A percentile compares a stretch with the other conserved stretches of the same genome.
Conservation (phyloP, 2,329 filamentous ascomycete genomes). For the Claviceps capensis region DNA sequence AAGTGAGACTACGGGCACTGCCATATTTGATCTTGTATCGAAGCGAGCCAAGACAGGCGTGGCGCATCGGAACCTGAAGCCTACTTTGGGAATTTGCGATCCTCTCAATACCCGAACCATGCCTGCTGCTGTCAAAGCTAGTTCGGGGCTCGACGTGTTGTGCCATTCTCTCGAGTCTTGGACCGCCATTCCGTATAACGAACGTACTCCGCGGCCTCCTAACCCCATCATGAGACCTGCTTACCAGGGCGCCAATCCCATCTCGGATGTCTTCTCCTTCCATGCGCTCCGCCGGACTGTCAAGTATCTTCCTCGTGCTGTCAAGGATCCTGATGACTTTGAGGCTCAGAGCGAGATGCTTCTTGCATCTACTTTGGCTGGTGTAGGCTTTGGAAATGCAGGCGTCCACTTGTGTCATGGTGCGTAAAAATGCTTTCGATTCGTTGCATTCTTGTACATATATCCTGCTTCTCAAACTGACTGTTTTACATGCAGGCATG, state of each 20-base stretch:
- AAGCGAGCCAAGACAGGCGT: constrained; percentile 92
- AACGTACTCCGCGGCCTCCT: constrained; percentile 67
- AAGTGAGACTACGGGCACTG: constrained; percentile 91
- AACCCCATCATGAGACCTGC: constrained; percentile 88
- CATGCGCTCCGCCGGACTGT: constrained; percentile 71
- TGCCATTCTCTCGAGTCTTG: constrained; percentile 94
- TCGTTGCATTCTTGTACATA: neutral
- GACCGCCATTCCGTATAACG: constrained; percentile 91
- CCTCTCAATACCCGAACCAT: constrained; percentile 90
- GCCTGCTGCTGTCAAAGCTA: constrained; percentile 85
- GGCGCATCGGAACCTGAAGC: constrained; percentile 89
- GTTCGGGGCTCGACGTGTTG: constrained; percentile 84
- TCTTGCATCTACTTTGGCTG: constrained; percentile 82
- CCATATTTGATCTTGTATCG: constrained; percentile 88
- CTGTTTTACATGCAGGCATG: constrained; percentile 53
- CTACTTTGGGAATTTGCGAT: constrained; percentile 76
- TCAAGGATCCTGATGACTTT: constrained; percentile 74
- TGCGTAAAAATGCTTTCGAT: constrained; percentile 17
- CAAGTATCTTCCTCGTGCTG: constrained; percentile 82
- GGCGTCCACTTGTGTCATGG: constrained; percentile 70
- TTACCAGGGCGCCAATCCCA: constrained; percentile 95
- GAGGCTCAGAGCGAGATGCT: constrained; percentile 96
- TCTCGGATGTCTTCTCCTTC: constrained; percentile 92
- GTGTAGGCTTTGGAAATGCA: constrained; percentile 94
- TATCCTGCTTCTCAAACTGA: neutral